These are phyloP conservation scores for Coriaria nepalensis DNA, from an alignment of 306 rosid species.

Conservation along the genomic window DNA sequence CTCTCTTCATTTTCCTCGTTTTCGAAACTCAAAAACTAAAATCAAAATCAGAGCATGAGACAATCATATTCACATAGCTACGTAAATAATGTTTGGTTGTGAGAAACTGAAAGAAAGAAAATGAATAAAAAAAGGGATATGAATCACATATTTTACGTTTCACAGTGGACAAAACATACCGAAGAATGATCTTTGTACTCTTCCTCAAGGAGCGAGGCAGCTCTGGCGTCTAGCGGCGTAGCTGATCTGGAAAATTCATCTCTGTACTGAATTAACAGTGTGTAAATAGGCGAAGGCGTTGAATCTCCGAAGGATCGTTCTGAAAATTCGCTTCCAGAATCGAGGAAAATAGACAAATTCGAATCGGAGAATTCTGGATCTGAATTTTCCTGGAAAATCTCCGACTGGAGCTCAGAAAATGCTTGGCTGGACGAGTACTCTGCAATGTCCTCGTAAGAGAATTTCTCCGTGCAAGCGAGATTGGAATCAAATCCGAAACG, in stretches of 20 bases:
- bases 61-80: not conserved
- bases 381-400: conserved; percentile 33
- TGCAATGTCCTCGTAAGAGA: conserved; percentile 36
- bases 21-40: conserved; percentile 42
- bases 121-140: not conserved
- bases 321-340: conserved; percentile 84
- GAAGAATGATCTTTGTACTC: conserved; percentile 21
- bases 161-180: conserved; percentile 23
- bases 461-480: conserved; percentile 62
- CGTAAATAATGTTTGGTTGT: not conserved
- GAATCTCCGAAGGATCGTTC: conserved; percentile 45
- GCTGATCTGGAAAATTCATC: conserved; percentile 29
- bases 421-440: conserved; percentile 39
- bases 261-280: conserved; percentile 43
- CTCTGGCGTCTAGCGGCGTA: conserved; percentile 11
- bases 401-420: conserved; percentile 44
- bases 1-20: conserved; percentile 59
- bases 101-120: conserved; percentile 4
- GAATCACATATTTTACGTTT: too few species aligned
- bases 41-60: not conserved
- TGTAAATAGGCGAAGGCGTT: conserved; percentile 51
- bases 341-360: conserved; percentile 39
- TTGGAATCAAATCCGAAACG: conserved; percentile 26
- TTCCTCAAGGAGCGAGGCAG: conserved; percentile 18
- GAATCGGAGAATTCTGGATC: conserved; percentile 46